A percentile compares a stretch with the other conserved stretches of the same genome.
Evolutionary conservation across 1,139 yeast species (phyloP).

Genomic region (Yamadazyma sp.): DNA sequence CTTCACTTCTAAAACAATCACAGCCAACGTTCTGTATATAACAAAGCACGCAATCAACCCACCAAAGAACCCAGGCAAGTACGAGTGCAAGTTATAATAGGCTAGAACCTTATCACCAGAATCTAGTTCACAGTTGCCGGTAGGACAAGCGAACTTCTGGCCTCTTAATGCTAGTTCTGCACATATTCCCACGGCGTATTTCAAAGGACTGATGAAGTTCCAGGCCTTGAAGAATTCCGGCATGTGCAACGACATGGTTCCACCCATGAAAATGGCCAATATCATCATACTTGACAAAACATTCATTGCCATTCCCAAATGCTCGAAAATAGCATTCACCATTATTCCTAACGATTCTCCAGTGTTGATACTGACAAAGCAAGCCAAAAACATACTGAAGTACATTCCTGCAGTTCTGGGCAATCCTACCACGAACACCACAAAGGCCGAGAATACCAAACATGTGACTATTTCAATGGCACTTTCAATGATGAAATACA

Average conservation of each 20-base stretch:
- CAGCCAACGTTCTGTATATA: conserved; percentile 33
- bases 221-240: conserved; percentile 65
- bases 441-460: conserved; percentile 56
- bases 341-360: conserved; percentile 85
- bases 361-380: conserved; percentile 60
- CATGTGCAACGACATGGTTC: conserved; percentile 78
- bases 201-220: conserved; percentile 73
- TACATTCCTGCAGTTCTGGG: conserved; percentile 70
- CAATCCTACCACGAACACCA: conserved; percentile 70
- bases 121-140: conserved; percentile 28
- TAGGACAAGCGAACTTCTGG: conserved; percentile 34
- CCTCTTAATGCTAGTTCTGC: conserved; percentile 37
- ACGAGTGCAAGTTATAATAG: conserved; percentile 30
- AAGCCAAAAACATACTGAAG: conserved; percentile 60
- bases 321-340: conserved; percentile 70
- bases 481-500: conserved; percentile 68
- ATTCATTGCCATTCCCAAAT: conserved; percentile 79
- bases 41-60: conserved; percentile 38
- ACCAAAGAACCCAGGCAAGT: conserved; percentile 33
- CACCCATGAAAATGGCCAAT: conserved; percentile 80
- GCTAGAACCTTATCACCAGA: conserved; percentile 38
- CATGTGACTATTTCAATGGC: conserved; percentile 70
- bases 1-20: conserved; percentile 25
- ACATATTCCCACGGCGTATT: conserved; percentile 61
- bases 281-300: conserved; percentile 62